Evolutionary conservation across 2,329 filamentous ascomycete genomes (phyloP).

Genomic region (Verticillium tricorpus): DNA sequence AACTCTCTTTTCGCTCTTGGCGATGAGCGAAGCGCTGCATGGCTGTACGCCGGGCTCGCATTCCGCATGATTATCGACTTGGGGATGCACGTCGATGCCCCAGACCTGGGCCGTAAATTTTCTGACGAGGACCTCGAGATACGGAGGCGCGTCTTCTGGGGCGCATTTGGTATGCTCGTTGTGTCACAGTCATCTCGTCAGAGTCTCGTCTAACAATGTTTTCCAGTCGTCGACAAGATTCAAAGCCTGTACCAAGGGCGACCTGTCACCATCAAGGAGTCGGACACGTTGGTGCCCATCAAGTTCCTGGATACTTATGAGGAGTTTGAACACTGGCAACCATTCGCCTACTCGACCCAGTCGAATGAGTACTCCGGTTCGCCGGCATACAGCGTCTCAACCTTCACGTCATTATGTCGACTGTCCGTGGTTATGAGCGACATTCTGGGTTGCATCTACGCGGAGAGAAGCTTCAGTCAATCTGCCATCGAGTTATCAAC

Average conservation of each 20-base stretch:
- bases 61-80: constrained; percentile 53
- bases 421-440: constrained; percentile 43
- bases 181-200: constrained; percentile 9
- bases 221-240: constrained; percentile 40
- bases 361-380: constrained; percentile 22
- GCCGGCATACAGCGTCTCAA: constrained; percentile 37
- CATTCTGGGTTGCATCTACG: constrained; percentile 39
- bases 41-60: constrained; percentile 54
- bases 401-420: constrained; percentile 34
- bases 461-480: constrained; percentile 32
- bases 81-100: constrained; percentile 42
- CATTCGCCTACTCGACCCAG: constrained; percentile 32
- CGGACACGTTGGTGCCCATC: constrained; percentile 40
- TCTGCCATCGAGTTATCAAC: constrained; percentile 27
- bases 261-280: constrained; percentile 40
- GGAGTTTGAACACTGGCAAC: constrained; percentile 47
- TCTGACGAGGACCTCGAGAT: constrained; percentile 41
- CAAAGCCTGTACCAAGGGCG: constrained; percentile 52
- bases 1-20: constrained; percentile 44
- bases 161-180: constrained; percentile 27
- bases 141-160: constrained; percentile 40
- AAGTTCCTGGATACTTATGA: constrained; percentile 45
- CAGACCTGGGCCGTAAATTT: constrained; percentile 25
- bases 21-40: constrained; percentile 47
- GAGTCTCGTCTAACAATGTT: constrained; percentile 6